Percentiles rank a stretch among this genome's conserved stretches.
phyloP scores from a whole-genome alignment of 257 asterid genomes.

The Scutellaria baicalensis region DNA sequence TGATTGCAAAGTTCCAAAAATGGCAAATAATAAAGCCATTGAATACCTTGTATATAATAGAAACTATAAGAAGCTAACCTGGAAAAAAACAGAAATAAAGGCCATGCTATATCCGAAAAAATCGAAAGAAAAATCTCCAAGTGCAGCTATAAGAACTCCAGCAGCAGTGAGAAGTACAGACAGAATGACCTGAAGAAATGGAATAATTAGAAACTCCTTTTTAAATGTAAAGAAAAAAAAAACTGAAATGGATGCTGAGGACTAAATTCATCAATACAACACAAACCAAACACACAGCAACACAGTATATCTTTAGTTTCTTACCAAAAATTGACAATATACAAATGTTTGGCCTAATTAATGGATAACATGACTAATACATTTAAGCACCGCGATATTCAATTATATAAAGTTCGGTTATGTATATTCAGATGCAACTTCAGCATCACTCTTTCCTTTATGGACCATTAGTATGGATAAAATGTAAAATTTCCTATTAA shows the following conservation, averaged over 20 bases:
- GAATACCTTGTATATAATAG: neutral
- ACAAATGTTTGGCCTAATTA: neutral
- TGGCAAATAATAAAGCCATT: neutral
- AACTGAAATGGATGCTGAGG: too few relatives aligned
- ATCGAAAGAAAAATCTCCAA: constrained; percentile 98
- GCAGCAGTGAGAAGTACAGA: constrained; percentile 88
- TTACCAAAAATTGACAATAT: neutral
- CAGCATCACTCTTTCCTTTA: neutral
- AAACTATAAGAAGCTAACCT: constrained; percentile 42
- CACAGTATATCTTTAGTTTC: neutral
- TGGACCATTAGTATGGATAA: neutral
- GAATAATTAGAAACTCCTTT: neutral
- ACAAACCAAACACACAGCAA: neutral
- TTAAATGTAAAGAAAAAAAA: too few relatives aligned
- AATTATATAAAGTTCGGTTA: neutral
- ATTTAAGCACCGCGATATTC: neutral
- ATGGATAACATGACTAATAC: neutral
- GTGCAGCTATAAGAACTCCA: constrained; percentile 90
- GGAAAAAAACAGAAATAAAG: constrained; percentile 86
- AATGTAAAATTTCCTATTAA: neutral
- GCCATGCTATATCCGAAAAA: constrained; percentile 88
- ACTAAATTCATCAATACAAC: neutral
- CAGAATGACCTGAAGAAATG: constrained; percentile 61
- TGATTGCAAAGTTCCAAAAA: neutral
- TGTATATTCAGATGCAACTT: neutral